A percentile compares a stretch with the other conserved stretches of the same genome.
Evolutionary conservation across 768 basidiomycete species (phyloP).

Genomic region (Lyophyllum decastes): DNA sequence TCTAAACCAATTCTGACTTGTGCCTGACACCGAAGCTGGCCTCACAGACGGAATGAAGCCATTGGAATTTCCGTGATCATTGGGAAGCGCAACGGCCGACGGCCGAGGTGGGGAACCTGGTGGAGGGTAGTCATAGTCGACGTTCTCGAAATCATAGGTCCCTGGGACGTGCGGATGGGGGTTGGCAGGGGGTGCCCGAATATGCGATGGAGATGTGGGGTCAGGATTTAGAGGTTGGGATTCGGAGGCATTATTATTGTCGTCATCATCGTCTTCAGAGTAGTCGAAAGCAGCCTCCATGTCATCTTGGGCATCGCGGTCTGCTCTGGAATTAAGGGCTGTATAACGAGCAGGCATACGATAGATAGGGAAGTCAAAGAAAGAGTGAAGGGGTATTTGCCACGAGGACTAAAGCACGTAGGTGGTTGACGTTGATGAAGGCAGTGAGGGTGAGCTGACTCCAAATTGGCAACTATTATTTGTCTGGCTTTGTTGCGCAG

Average conservation of each 20-base stretch:
- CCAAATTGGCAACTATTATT: conserved; percentile 5
- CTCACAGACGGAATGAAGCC: conserved; percentile 59
- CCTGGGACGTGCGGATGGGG: conserved; percentile 33
- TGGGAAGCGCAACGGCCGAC: conserved; percentile 65
- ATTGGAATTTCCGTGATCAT: conserved; percentile 74
- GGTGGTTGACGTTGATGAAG: background rate
- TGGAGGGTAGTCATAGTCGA: conserved; percentile 82
- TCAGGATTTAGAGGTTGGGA: conserved; percentile 53
- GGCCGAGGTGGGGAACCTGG: conserved; percentile 78
- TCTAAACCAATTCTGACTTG: conserved; percentile 52
- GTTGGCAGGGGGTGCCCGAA: conserved; percentile 20
- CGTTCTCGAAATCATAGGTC: conserved; percentile 78
- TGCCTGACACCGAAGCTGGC: conserved; percentile 29
- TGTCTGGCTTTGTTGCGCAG: conserved; percentile 12
- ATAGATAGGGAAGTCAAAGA: conserved; percentile 12
- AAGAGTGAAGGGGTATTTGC: conserved; percentile 12
- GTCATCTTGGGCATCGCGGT: conserved; percentile 46
- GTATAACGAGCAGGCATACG: conserved; percentile 64
- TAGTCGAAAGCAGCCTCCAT: conserved; percentile 90
- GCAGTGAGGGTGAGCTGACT: background rate
- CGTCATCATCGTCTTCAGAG: conserved; percentile 72
- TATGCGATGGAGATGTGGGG: conserved; percentile 29
- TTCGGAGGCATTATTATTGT: conserved; percentile 49
- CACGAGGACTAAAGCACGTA: background rate
- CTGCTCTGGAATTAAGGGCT: conserved; percentile 57